Conservation (phyloP, 1,284 basidiomycete species). For the Phlebopus sp. region DNA sequence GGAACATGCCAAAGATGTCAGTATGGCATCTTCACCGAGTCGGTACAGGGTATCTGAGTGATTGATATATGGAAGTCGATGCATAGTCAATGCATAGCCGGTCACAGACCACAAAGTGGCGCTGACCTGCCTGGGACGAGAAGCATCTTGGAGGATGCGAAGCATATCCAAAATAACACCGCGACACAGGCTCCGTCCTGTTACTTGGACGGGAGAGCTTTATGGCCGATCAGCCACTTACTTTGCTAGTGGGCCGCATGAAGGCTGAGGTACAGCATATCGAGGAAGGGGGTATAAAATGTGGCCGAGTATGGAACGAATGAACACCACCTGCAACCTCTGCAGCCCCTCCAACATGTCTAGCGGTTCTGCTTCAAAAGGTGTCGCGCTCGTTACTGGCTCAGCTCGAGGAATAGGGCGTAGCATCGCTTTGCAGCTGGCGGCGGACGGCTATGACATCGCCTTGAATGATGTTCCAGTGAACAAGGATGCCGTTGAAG, state of each 20-base stretch:
- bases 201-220: neutral
- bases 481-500: constrained; percentile 19
- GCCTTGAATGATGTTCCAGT: constrained; percentile 33
- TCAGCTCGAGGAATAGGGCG: constrained; percentile 37
- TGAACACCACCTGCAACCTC: neutral
- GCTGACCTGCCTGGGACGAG: too few species aligned
- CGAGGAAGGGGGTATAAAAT: too few species aligned
- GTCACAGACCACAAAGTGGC: too few species aligned
- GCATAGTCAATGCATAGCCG: too few species aligned
- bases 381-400: constrained; percentile 36
- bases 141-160: too few species aligned
- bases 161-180: too few species aligned
- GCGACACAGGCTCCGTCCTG: too few species aligned
- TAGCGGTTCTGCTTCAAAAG: constrained; percentile 5
- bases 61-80: too few species aligned
- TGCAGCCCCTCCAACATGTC: neutral
- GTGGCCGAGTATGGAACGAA: neutral
- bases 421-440: constrained; percentile 34
- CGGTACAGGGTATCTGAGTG: too few species aligned
- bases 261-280: too few species aligned
- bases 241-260: neutral
- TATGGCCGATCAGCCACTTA: neutral
- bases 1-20: too few species aligned
- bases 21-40: too few species aligned
- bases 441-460: constrained; percentile 37